Evolutionary conservation across 768 basidiomycete genomes (phyloP).

Genomic region (Mrakia gelida): DNA sequence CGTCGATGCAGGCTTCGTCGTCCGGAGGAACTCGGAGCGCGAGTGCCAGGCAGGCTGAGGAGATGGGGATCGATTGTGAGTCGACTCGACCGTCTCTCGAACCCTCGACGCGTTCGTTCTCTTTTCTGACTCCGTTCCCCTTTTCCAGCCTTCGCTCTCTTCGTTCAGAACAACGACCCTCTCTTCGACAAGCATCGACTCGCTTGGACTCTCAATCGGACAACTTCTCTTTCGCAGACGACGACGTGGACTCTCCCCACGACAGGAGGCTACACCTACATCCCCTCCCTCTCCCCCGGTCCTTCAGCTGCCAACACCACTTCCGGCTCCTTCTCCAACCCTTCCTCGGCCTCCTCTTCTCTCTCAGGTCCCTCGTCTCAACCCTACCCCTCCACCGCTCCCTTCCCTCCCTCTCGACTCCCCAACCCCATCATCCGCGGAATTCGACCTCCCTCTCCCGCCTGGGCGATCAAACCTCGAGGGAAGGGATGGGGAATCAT

Average conservation of each 20-base stretch:
- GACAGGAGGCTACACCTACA: conserved; percentile 31
- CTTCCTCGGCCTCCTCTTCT: not conserved
- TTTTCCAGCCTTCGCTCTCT: conserved; percentile 26
- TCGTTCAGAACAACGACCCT: conserved; percentile 29
- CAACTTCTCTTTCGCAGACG: not conserved
- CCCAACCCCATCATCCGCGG: conserved; percentile 15
- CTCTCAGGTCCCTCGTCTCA: not conserved
- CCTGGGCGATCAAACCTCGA: conserved; percentile 25
- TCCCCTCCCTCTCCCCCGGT: not conserved
- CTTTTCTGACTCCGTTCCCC: not conserved
- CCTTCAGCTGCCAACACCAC: not conserved
- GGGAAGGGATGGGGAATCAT: conserved; percentile 30
- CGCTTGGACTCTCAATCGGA: conserved; percentile 26
- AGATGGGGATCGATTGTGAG: conserved; percentile 26
- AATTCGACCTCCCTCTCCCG: conserved; percentile 18
- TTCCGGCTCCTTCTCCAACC: conserved; percentile 1
- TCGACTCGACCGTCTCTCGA: not conserved
- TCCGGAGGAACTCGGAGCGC: not conserved
- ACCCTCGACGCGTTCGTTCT: not conserved
- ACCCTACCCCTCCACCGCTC: not conserved
- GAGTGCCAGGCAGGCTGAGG: not conserved
- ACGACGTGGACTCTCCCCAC: conserved; percentile 25
- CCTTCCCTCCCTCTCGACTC: not conserved
- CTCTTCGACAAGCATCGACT: conserved; percentile 26
- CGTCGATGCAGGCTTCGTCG: not conserved